These are phyloP conservation scores for Colletotrichum sp. DNA, from an alignment of 2,329 filamentous ascomycete genomes.

Conservation along the genomic window DNA sequence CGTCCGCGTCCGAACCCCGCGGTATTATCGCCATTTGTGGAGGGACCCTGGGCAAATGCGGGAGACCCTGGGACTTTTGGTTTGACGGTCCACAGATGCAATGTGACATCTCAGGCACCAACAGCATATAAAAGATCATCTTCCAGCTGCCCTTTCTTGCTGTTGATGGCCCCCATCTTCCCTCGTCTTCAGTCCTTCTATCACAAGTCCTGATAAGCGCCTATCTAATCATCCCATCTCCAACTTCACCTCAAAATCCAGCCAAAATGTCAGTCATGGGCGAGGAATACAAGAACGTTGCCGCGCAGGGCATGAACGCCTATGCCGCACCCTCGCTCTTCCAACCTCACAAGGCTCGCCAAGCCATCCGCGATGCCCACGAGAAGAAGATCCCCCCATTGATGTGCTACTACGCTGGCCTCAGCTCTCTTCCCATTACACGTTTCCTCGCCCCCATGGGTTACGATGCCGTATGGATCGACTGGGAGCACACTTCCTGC, in stretches of 20 bases:
- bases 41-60: background rate
- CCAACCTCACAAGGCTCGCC: constrained; percentile 49
- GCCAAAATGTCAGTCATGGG: constrained; percentile 10
- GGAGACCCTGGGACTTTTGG: background rate
- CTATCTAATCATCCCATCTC: too few species aligned
- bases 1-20: background rate
- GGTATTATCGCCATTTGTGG: background rate
- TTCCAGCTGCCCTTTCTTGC: background rate
- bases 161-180: background rate
- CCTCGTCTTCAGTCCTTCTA: background rate
- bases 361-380: constrained; percentile 51
- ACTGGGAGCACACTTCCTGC: constrained; percentile 53
- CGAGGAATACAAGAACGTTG: constrained; percentile 18
- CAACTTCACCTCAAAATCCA: background rate
- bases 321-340: constrained; percentile 50
- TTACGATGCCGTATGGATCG: constrained; percentile 49
- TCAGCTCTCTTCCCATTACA: constrained; percentile 43
- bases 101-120: background rate
- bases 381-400: constrained; percentile 48
- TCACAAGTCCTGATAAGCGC: background rate
- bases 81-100: background rate
- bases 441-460: constrained; percentile 47
- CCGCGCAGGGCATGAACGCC: constrained; percentile 36
- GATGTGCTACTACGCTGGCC: constrained; percentile 45
- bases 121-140: background rate